phyloP scores from a whole-genome alignment of 169 alveolate species.

The Besnoitia besnoiti region DNA sequence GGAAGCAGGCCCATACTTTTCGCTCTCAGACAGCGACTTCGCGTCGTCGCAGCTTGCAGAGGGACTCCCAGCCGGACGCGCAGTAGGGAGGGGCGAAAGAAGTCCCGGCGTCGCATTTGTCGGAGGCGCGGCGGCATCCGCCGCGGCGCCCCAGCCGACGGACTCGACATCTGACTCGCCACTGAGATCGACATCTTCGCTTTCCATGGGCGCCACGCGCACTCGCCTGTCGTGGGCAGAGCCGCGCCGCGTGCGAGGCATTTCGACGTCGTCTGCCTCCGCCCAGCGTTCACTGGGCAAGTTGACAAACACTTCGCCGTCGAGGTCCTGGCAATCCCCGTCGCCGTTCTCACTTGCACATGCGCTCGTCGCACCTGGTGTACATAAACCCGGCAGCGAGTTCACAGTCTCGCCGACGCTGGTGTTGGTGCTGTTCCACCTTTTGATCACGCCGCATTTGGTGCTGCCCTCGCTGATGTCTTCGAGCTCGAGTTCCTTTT shows the following conservation, averaged over 20 bases:
- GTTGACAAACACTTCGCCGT: not conserved
- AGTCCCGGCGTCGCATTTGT: no score
- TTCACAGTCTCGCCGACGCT: not conserved
- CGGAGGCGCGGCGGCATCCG: no score
- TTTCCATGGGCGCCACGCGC: not conserved
- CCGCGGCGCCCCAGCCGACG: no score
- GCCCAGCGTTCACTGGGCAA: not conserved
- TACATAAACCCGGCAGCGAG: not conserved
- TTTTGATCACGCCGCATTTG: not conserved
- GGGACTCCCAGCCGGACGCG: no score
- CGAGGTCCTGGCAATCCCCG: not conserved
- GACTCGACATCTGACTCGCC: no score
- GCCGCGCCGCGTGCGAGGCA: not conserved
- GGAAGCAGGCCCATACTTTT: no score
- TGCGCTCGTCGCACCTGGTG: not conserved
- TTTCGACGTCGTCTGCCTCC: not conserved
- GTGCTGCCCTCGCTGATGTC: not conserved
- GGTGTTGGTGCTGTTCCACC: not conserved
- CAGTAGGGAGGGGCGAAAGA: no score
- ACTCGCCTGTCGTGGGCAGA: not conserved
- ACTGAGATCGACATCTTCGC: not conserved
- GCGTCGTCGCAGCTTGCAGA: no score
- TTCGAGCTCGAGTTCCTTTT: not conserved
- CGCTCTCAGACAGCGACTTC: no score
- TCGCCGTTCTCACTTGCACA: not conserved